Conservation (phyloP, 2,329 filamentous ascomycete genomes). For the Onygenales sp. region DNA sequence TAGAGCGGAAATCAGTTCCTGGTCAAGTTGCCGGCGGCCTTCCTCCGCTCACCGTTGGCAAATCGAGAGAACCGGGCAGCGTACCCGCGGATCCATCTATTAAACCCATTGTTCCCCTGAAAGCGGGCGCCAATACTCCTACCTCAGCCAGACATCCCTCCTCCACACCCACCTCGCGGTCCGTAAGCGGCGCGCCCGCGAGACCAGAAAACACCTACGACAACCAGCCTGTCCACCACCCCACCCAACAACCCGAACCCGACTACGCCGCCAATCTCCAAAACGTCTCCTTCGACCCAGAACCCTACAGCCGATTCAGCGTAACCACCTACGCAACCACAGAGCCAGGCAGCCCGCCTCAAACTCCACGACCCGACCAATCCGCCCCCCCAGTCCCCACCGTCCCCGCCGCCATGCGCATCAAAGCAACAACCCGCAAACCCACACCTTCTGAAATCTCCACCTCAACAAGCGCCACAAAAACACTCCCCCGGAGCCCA, state of each 20-base stretch:
- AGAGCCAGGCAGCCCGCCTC: slow-evolving; percentile 30
- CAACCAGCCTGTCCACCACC: background rate
- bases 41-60: slow-evolving; percentile 14
- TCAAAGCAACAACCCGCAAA: slow-evolving; percentile 30
- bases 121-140: slow-evolving; percentile 29
- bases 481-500: slow-evolving; percentile 53
- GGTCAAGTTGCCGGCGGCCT: background rate
- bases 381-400: slow-evolving; percentile 24
- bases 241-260: slow-evolving; percentile 9
- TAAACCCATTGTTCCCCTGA: slow-evolving; percentile 35
- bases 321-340: slow-evolving; percentile 53
- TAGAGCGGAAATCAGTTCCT: slow-evolving; percentile 1
- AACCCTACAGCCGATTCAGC: slow-evolving; percentile 54
- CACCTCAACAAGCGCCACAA: slow-evolving; percentile 24
- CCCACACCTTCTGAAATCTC: slow-evolving; percentile 30
- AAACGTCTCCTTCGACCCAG: slow-evolving; percentile 36
- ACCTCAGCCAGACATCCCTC: slow-evolving; percentile 10
- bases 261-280: slow-evolving; percentile 24
- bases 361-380: slow-evolving; percentile 29
- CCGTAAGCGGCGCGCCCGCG: slow-evolving; percentile 10
- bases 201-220: background rate
- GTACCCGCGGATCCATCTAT: slow-evolving; percentile 17
- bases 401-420: slow-evolving; percentile 26
- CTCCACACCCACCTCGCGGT: slow-evolving; percentile 8
- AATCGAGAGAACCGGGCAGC: background rate